Evolutionary conservation across 352 stramenopile genomes (phyloP), one percentile per base, ranked within the genome.

Genomic region (Phytopythium ostracodes): DNA sequence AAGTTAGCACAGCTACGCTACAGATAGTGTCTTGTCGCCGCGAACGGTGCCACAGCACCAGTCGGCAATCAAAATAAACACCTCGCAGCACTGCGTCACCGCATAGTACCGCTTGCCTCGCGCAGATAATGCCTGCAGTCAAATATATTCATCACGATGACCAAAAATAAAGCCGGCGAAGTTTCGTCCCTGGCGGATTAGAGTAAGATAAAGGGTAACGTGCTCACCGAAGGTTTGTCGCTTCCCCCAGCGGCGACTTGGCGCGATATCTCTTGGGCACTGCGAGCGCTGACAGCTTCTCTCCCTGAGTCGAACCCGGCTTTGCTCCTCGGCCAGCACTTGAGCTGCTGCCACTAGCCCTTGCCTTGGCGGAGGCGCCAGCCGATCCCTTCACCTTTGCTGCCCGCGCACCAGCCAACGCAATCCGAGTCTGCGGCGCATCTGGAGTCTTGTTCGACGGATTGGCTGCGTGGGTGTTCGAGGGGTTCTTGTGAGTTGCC

Each of bases 201-300:
- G 38, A 47, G 18, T 14, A 12, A 20, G 43, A 50, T 18, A 50
- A 29, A 54, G 29, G 1, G 25, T 10, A 5, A 29, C n/a, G 35
- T 29, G 7, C 36, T 63, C 38, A 77, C 54, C 65, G 68, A 47
- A 71, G 67, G 51, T 69, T 71, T 0, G 63, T 66, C 35, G 61
- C 62, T 60, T 79, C 69, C 27, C 61, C 66, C 31, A 76, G 46
- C 33, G 71, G 68, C 22, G 71, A 65, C 51, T 79, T 74, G 43
- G 69, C 25, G 3, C 69, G 63, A 29, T 73, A 73, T n/a, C 64
- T 62, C 61, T 79, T 79, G 24, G 67, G 69, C 5, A 61, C 62
- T 18, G 72, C 58, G 36, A 72, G 55, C 35, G 68, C 56, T 22
- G 71, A 72, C 15, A 59, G 40, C 65, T 77, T 76, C 24, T 56